These are phyloP conservation scores for Amanita pseudoporphyria DNA, from an alignment of 768 basidiomycete species.

Conservation along the genomic window DNA sequence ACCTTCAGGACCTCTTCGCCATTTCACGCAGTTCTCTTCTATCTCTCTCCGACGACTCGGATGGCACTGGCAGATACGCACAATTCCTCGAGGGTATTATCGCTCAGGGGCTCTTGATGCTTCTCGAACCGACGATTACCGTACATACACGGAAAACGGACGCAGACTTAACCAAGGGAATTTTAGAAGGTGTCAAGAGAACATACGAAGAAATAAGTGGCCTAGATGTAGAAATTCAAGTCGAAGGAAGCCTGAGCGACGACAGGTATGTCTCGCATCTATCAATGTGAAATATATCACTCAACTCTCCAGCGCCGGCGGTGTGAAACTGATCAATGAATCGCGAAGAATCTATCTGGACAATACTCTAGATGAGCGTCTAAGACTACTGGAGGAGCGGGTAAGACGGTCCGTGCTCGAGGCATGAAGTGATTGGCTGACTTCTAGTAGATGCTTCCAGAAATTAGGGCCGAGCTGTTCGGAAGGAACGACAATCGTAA, in stretches of 20 bases:
- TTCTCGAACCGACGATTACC: constrained; percentile 67
- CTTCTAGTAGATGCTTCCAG: constrained; percentile 77
- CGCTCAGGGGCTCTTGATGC: constrained; percentile 74
- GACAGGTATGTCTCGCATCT: constrained; percentile 44
- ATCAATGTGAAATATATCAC: not conserved
- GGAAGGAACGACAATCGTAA: constrained; percentile 88
- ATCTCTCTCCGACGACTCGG: constrained; percentile 36
- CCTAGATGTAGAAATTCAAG: constrained; percentile 42
- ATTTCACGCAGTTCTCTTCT: constrained; percentile 56
- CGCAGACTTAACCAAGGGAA: constrained; percentile 45
- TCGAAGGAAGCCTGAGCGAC: constrained; percentile 54
- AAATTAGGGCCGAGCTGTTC: constrained; percentile 84
- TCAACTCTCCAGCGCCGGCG: constrained; percentile 58
- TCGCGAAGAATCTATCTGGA: constrained; percentile 78
- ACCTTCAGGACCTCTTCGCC: constrained; percentile 81
- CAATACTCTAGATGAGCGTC: constrained; percentile 89
- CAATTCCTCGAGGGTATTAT: constrained; percentile 81
- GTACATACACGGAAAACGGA: constrained; percentile 67
- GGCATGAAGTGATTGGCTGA: not conserved
- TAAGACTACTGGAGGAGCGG: constrained; percentile 83
- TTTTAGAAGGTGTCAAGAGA: constrained; percentile 52
- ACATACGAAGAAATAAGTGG: constrained; percentile 78
- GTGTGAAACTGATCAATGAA: constrained; percentile 67
- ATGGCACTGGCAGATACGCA: constrained; percentile 57
- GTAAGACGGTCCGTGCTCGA: constrained; percentile 30